Conservation (phyloP, 768 basidiomycete species). For the Lactarius akahatsu region DNA sequence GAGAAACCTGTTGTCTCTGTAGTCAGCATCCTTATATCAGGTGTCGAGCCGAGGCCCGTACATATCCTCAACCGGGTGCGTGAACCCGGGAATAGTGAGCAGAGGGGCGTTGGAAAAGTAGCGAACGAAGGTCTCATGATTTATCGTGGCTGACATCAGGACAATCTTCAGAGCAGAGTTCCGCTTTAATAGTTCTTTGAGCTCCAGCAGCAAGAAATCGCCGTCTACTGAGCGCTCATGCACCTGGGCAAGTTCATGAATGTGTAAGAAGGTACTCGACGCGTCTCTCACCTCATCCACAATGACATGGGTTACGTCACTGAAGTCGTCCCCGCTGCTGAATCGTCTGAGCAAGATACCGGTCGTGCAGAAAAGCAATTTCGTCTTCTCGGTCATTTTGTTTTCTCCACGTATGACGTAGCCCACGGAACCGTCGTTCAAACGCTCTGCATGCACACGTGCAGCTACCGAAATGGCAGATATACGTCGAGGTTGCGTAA, state of each 20-base stretch:
- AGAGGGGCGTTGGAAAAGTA: slow-evolving; percentile 85
- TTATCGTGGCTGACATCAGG: slow-evolving; percentile 95
- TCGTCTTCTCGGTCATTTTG: slow-evolving; percentile 62
- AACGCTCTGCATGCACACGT: slow-evolving; percentile 79
- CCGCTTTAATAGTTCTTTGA: slow-evolving; percentile 67
- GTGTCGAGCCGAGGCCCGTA: slow-evolving; percentile 36
- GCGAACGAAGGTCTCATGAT: slow-evolving; percentile 76
- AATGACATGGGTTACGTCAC: slow-evolving; percentile 76
- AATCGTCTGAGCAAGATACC: slow-evolving; percentile 86
- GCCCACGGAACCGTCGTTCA: slow-evolving; percentile 76
- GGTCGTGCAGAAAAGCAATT: slow-evolving; percentile 88
- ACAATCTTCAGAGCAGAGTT: slow-evolving; percentile 74
- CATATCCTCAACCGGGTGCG: slow-evolving; percentile 76
- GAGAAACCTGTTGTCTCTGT: slow-evolving; percentile 21
- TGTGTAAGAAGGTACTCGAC: not conserved
- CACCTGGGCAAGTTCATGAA: slow-evolving; percentile 48
- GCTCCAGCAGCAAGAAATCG: slow-evolving; percentile 83
- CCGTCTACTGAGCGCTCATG: slow-evolving; percentile 92
- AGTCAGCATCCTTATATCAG: not conserved
- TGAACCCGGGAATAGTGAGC: slow-evolving; percentile 79
- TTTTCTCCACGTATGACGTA: slow-evolving; percentile 90
- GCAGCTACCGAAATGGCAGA: slow-evolving; percentile 87
- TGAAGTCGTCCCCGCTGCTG: slow-evolving; percentile 67
- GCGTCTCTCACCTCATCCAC: slow-evolving; percentile 74
- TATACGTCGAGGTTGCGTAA: slow-evolving; percentile 88